Percentiles rank a stretch among this genome's conserved stretches.
Evolutionary conservation across 2,329 filamentous ascomycete species (phyloP).

Genomic region (Gaeumannomyces sp.): DNA sequence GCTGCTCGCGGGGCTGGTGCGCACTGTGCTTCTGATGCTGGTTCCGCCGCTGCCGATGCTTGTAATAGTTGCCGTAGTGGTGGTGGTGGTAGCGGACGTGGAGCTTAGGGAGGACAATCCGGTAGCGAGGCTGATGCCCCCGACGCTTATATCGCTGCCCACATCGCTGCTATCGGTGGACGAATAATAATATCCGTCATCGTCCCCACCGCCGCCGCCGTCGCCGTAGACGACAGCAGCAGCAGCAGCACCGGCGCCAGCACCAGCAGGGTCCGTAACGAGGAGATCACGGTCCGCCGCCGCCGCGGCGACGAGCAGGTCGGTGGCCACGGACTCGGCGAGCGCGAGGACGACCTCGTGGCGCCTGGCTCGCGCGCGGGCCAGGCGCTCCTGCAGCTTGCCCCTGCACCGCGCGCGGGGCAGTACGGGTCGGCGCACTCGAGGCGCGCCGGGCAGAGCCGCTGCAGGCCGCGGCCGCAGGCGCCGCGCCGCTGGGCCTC

Average conservation of each 20-base stretch:
- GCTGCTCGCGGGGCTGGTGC: not conserved
- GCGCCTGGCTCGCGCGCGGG: too few species aligned
- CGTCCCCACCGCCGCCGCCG: constrained; percentile 28
- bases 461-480: too few species aligned
- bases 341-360: too few species aligned
- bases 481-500: not conserved
- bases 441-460: too few species aligned
- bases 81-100: not conserved
- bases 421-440: too few species aligned
- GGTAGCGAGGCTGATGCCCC: not conserved
- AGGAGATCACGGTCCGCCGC: constrained; percentile 33
- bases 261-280: constrained; percentile 46
- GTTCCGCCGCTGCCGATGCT: not conserved
- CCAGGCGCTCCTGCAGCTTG: too few species aligned
- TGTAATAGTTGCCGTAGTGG: not conserved
- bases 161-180: not conserved
- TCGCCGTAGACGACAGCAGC: constrained; percentile 64
- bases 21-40: not conserved
- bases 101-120: not conserved
- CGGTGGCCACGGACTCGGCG: not conserved
- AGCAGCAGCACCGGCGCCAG: too few species aligned
- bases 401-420: too few species aligned
- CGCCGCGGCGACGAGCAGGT: not conserved
- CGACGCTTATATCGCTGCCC: not conserved
- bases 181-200: not conserved